phyloP scores from a whole-genome alignment of 164 flowering plant species.

The Umbilicus rupestris region DNA sequence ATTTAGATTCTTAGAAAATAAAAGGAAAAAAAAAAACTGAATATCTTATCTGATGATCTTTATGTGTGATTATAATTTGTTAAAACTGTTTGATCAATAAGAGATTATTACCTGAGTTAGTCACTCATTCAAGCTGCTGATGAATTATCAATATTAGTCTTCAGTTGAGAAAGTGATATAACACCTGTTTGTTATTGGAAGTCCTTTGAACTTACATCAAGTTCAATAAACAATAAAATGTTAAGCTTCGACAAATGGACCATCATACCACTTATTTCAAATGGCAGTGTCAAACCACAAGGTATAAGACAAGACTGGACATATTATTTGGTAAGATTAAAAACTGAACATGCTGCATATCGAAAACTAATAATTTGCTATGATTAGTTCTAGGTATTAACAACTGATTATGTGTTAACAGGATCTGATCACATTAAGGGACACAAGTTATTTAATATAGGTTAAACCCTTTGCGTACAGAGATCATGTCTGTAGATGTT shows the following conservation, averaged over 20 bases:
- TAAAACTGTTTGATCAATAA: not conserved
- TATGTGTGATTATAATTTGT: not conserved
- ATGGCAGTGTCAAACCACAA: constrained; percentile 6
- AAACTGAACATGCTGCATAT: not conserved
- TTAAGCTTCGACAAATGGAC: not conserved
- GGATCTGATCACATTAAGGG: not conserved
- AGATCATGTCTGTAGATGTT: not conserved
- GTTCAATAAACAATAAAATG: not conserved
- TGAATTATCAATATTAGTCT: not conserved
- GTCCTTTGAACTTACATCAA: not conserved
- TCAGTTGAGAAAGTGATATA: not conserved
- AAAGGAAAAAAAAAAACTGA: not conserved
- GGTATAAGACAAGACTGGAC: not conserved
- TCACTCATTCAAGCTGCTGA: not conserved
- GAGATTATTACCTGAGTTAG: not conserved
- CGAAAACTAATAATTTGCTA: not conserved
- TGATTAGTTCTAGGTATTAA: not conserved
- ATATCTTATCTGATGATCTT: not conserved
- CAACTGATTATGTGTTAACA: not conserved
- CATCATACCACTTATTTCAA: not conserved
- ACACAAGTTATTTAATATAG: not conserved
- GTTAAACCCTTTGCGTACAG: no score
- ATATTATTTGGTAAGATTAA: not conserved
- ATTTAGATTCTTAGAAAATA: not conserved
- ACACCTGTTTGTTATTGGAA: not conserved